Base-by-base conservation (phyloP, 306 rosid species). In the Lupinus albus region DNA sequence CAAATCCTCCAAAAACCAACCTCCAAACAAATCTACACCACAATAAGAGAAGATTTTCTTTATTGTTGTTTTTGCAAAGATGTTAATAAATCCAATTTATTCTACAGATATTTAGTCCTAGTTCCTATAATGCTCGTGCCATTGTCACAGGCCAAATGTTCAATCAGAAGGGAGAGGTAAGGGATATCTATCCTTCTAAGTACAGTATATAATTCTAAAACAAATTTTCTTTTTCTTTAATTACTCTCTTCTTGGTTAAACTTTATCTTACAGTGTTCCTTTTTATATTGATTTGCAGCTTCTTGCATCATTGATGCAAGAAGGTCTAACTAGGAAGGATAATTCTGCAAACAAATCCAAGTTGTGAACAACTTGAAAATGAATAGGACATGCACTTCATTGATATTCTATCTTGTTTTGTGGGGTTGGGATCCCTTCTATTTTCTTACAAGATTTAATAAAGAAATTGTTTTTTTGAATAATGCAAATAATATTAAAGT, bases 141-240 rank as follows among this genome's bases (percentile, higher is more conserved):
- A 80, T 66, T 70, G 86, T 79, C 68, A 16, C 76, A 5, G 98
- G 96, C 45, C 79, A 84, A 66, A 89, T 93, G 97, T 93, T 93
- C 78, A 89, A 86, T 61, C 82, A 70, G 68, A 86, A 86, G 21
- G 97, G 97, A 82, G 96, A 93, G 97, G 97, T 93, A 81, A 63
- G 56, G 18, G 75, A 30, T 59, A 56, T 38, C 36, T 41, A 5
- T 17, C 17, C 20, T 66, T 60, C 46, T 15, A 30, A 32, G 15
- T 62, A 49, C 7, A 6, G 14, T 49, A 71, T 74, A 58, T n/a
- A n/a, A 13, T 58, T 64, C 14, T 65, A 14, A 21, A 32, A 17
- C 48, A 30, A 30, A 42, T 11, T 57, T 41, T 53, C 45, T 35
- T 5, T n/a, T 9, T 47, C 48, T 48, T 7, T 14, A 30, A 30